Evolutionary conservation across 805 yeast genomes (phyloP).

Genomic region (Teunomyces tritomae): DNA sequence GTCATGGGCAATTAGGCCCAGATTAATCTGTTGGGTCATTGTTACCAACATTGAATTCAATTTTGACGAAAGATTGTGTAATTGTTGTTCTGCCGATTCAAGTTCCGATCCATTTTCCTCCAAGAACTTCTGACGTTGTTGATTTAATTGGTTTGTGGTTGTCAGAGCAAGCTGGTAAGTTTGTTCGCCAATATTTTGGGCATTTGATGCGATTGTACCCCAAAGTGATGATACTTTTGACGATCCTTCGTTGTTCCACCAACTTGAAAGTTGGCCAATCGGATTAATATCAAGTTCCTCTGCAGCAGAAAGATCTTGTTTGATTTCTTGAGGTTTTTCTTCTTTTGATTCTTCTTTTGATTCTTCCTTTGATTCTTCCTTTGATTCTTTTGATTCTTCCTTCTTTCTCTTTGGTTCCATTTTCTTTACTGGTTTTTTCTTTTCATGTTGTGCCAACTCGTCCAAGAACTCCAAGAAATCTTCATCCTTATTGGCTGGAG

Average conservation of each 20-base stretch:
- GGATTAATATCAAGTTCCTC: slow-evolving; percentile 47
- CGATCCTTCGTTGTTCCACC: slow-evolving; percentile 77
- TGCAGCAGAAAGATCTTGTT: not conserved
- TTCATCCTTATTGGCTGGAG: slow-evolving; percentile 40
- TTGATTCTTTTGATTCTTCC: not conserved
- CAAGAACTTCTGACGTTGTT: slow-evolving; percentile 37
- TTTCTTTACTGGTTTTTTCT: slow-evolving; percentile 31
- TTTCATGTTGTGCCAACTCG: slow-evolving; percentile 66
- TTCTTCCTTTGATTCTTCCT: not conserved
- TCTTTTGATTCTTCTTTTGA: slow-evolving; percentile 1
- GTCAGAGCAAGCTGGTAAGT: slow-evolving; percentile 50
- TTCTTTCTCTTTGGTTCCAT: slow-evolving; percentile 26
- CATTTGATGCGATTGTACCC: slow-evolving; percentile 61
- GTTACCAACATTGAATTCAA: slow-evolving; percentile 32
- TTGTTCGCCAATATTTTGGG: slow-evolving; percentile 46
- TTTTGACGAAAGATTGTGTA: slow-evolving; percentile 23
- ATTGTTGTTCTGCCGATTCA: slow-evolving; percentile 22
- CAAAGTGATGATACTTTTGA: slow-evolving; percentile 62
- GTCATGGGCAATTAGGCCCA: slow-evolving; percentile 58
- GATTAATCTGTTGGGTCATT: slow-evolving; percentile 42
- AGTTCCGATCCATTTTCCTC: slow-evolving; percentile 20
- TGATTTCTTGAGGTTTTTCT: not conserved
- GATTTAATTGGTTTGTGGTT: slow-evolving; percentile 40
- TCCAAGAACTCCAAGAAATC: slow-evolving; percentile 59
- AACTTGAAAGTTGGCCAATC: slow-evolving; percentile 59